Conservation (phyloP, 257 asterid genomes). For the Capsicum chinense region DNA sequence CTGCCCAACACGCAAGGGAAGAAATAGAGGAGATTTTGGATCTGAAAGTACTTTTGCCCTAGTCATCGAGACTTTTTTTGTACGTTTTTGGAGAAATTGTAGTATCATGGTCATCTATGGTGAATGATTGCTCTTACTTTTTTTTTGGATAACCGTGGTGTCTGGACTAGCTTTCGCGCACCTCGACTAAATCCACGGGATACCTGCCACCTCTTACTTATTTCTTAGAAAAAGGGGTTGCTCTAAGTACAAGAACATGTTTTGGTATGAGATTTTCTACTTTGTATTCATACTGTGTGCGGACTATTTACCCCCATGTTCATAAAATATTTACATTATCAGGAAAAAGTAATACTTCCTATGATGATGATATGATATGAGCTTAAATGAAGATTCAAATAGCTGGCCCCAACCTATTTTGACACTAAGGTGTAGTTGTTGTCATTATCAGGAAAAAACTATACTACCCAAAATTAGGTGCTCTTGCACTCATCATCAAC, state of each 20-base stretch:
- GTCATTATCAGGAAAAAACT: neutral
- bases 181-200: too few species aligned
- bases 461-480: slow-evolving; percentile 2
- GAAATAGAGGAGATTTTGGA: neutral
- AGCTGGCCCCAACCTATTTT: neutral
- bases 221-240: neutral
- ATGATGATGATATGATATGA: neutral
- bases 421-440: neutral
- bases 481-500: neutral
- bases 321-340: neutral
- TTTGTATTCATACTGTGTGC: neutral
- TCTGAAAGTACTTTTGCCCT: neutral
- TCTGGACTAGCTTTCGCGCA: too few species aligned
- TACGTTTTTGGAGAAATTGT: slow-evolving; percentile 24
- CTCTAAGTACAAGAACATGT: neutral
- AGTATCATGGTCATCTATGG: neutral
- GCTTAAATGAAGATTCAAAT: neutral
- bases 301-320: neutral
- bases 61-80: neutral
- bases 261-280: slow-evolving; percentile 10
- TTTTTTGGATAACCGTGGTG: too few species aligned
- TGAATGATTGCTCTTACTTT: neutral
- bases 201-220: neutral
- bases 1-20: neutral
- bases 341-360: neutral